Evolutionary conservation across 129 eudicot genomes (phyloP), one percentile per base, ranked within the genome.

Genomic region (Artemisia argyi): DNA sequence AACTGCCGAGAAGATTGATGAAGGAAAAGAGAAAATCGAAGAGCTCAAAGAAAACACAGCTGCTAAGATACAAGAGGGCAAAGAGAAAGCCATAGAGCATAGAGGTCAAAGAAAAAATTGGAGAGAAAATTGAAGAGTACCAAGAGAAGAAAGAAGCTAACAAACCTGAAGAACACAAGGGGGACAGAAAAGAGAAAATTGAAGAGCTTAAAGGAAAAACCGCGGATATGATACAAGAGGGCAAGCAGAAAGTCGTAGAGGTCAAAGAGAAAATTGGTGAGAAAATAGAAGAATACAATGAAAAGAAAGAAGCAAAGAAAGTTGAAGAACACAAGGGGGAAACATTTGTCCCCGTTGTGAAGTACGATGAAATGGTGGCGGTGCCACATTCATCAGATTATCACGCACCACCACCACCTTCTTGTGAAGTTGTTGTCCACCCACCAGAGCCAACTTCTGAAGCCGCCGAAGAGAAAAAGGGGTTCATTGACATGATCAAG

Each of bases 401-500:
- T 22, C 78, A 63, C 1, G 72, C 71, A 53, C 19, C 71, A 35
- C 58, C 65, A 28, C 73, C 77, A 11, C 67, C 85, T 1, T 28
- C 61, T 7, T 77, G 68, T 56, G 73, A 69, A 58, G 76, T 57
- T n/a, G 22, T 62, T 2, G 81, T 77, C 32, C 74, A 49, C 39
- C 79, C 83, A 66, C 71, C 59, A 1, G 65, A 73, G 39, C 59
- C 83, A 52, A 58, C 64, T 26, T 14, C 20, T 5, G 85, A 73
- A 22, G 65, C 71, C 0, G 88, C 71, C 0, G 89, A 83, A 59
- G 96, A 92, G 84, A 89, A 92, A 79, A 92, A 92, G 68, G 91
- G 97, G 26, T 79, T 89, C 68, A 65, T 92, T 47, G 96, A 86
- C 7, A 92, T 84, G 85, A 86, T 92, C 82, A 92, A 86, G 85